Conservation (phyloP, 2,329 filamentous ascomycete genomes). For the Aspergillus latus region DNA sequence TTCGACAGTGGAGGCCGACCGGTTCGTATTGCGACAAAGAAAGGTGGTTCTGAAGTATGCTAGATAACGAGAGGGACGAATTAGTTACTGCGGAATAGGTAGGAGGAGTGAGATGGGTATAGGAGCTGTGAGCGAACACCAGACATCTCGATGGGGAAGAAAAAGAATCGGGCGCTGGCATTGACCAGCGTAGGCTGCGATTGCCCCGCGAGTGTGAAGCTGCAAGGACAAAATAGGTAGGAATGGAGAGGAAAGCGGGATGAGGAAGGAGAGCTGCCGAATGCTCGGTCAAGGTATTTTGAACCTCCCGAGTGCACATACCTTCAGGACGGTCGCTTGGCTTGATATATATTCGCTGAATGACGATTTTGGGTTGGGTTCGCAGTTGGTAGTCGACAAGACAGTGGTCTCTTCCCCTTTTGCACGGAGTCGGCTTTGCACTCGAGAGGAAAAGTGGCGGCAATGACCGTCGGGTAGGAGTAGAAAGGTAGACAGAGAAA, state of each 20-base stretch:
- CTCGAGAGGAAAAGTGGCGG: conserved; percentile 11
- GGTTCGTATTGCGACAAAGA: conserved; percentile 27
- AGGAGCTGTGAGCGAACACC: conserved; percentile 1
- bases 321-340: conserved; percentile 18
- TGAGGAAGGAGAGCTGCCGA: conserved; percentile 5
- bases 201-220: conserved; percentile 17
- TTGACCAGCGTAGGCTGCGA: conserved; percentile 26
- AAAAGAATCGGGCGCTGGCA: conserved; percentile 15
- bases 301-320: neutral
- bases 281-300: neutral
- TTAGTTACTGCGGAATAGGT: conserved; percentile 19
- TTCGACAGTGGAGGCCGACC: conserved; percentile 29
- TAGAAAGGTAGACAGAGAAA: conserved; percentile 7
- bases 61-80: conserved; percentile 20
- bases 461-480: conserved; percentile 16
- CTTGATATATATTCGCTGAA: conserved; percentile 14
- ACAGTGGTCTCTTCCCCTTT: conserved; percentile 15
- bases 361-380: conserved; percentile 17
- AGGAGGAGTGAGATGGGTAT: conserved; percentile 7
- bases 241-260: conserved; percentile 15
- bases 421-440: conserved; percentile 18
- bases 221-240: conserved; percentile 17
- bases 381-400: conserved; percentile 1
- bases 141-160: conserved; percentile 4
- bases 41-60: conserved; percentile 20